Conservation (phyloP, 192 early-diverging fungal species). For the Haplosporangium gracile region DNA sequence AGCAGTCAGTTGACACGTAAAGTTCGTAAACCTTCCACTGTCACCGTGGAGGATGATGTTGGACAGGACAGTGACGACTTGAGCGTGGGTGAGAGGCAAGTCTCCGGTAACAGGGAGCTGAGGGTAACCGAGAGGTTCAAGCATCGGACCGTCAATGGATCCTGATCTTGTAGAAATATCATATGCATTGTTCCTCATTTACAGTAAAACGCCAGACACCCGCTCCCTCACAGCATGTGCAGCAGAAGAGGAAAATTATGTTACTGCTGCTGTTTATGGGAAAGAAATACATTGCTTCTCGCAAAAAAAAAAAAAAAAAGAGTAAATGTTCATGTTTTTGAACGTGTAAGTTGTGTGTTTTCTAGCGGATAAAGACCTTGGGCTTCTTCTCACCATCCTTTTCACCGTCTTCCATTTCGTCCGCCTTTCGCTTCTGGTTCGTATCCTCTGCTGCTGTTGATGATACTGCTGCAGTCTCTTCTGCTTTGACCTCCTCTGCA, state of each 20-base stretch:
- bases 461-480: neutral
- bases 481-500: conserved; percentile 10
- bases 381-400: conserved; percentile 30
- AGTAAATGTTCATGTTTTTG: neutral
- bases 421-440: conserved; percentile 48
- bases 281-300: neutral
- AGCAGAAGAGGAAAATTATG: neutral
- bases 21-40: neutral
- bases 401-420: conserved; percentile 16
- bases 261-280: neutral
- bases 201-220: neutral
- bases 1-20: neutral
- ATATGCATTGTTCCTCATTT: neutral
- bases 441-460: conserved; percentile 23
- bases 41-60: neutral
- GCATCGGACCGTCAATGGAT: conserved; percentile 11
- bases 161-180: conserved; percentile 1
- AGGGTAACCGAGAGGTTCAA: conserved; percentile 15
- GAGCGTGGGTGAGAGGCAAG: neutral
- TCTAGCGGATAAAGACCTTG: conserved; percentile 34
- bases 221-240: neutral
- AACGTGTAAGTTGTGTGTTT: neutral
- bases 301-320: neutral
- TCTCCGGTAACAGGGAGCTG: neutral
- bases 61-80: neutral